These are phyloP conservation scores for Diaporthe eres DNA, from an alignment of 2,329 filamentous ascomycete species.

Conservation along the genomic window DNA sequence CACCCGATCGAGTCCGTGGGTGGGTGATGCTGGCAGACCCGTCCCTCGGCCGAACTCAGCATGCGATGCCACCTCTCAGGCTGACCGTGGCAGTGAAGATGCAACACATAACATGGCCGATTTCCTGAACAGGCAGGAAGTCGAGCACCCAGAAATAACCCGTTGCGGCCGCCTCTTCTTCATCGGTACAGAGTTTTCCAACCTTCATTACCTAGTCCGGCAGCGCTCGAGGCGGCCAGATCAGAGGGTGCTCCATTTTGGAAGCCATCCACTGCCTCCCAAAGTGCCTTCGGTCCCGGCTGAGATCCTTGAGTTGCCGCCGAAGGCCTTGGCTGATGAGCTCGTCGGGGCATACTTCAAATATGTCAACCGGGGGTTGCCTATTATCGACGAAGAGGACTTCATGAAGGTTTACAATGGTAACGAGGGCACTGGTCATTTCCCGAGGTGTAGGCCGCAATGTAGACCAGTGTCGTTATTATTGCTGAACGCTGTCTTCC, in stretches of 20 bases:
- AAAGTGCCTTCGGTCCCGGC: not conserved
- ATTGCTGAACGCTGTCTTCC: conserved; percentile 5
- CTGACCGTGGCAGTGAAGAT: conserved; percentile 2
- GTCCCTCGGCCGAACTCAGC: not conserved
- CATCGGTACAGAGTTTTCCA: conserved; percentile 9
- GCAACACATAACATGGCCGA: conserved; percentile 7
- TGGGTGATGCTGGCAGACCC: too few relatives aligned
- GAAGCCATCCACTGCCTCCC: not conserved
- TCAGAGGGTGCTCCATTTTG: conserved; percentile 1
- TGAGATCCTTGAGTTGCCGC: not conserved
- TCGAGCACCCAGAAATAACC: conserved; percentile 3
- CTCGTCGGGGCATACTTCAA: not conserved
- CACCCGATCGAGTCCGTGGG: not conserved
- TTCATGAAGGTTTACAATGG: conserved; percentile 8
- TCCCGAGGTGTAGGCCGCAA: conserved; percentile 4
- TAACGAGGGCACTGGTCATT: not conserved
- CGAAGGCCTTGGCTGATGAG: conserved; percentile 1
- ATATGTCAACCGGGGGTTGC: not conserved
- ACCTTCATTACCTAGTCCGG: conserved; percentile 2
- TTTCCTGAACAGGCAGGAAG: not conserved
- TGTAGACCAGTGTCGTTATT: conserved; percentile 1
- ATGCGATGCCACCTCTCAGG: not conserved
- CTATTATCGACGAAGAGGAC: conserved; percentile 4
- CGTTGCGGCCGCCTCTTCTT: conserved; percentile 13
- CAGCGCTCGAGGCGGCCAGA: not conserved